Percentiles rank a stretch among this genome's conserved stretches.
phyloP scores from a whole-genome alignment of 106 monocot genomes.

The Xerophyta viscosa region DNA sequence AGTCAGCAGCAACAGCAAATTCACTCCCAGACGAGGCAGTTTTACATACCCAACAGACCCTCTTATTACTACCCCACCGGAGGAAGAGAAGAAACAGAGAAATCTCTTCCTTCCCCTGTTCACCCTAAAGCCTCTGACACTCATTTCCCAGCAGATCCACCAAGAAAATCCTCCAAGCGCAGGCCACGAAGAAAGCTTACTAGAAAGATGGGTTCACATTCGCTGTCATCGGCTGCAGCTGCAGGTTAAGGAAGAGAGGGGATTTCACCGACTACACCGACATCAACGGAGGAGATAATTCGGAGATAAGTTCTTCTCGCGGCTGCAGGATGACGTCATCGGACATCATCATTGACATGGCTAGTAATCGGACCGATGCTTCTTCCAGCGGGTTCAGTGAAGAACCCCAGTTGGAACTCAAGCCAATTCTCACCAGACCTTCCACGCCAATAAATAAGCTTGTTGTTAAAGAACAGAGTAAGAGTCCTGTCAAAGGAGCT shows the following conservation, averaged over 20 bases:
- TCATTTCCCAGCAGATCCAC: conserved; percentile 24
- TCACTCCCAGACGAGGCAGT: not conserved
- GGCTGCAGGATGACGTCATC: conserved; percentile 8
- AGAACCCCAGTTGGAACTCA: conserved; percentile 19
- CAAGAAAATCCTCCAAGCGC: conserved; percentile 25
- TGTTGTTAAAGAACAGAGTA: not conserved
- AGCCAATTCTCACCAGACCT: conserved; percentile 51
- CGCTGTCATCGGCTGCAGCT: conserved; percentile 18
- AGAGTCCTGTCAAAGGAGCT: not conserved
- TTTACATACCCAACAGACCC: conserved; percentile 18
- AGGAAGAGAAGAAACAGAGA: too few relatives aligned
- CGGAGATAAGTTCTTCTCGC: not conserved
- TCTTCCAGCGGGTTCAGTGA: not conserved
- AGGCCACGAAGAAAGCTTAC: conserved; percentile 3
- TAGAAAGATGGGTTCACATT: not conserved
- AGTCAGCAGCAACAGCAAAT: not conserved
- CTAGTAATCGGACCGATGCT: not conserved
- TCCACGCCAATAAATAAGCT: not conserved
- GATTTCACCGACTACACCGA: not conserved
- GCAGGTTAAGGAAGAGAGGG: not conserved
- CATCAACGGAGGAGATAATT: not conserved
- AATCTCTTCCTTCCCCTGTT: too few relatives aligned
- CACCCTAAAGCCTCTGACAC: conserved; percentile 36
- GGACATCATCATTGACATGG: conserved; percentile 16
- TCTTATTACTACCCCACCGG: conserved; percentile 51